phyloP scores from a whole-genome alignment of 495 filamentous ascomycete species.

The Pyronema omphalodes region DNA sequence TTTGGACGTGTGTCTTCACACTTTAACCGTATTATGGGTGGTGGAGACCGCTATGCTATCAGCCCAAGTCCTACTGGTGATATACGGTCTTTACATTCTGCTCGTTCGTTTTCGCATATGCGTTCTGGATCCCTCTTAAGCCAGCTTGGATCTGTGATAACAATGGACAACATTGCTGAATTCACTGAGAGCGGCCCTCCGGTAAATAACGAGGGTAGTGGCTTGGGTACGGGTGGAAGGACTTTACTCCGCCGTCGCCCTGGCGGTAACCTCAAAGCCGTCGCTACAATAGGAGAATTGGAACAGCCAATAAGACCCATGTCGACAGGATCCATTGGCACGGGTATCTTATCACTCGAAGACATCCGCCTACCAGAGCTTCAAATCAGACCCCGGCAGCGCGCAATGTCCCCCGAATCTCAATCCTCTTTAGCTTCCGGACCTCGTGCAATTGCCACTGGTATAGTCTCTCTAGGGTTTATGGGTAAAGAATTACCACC shows the following conservation, averaged over 20 bases:
- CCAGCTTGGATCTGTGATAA: constrained; percentile 8
- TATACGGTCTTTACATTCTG: constrained; percentile 24
- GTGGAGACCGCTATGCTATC: constrained; percentile 7
- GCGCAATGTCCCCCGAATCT: neutral
- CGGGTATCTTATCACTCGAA: constrained; percentile 14
- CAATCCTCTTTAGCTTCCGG: neutral
- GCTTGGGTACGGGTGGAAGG: constrained; percentile 9
- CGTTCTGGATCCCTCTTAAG: constrained; percentile 14
- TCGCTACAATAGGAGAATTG: constrained; percentile 51
- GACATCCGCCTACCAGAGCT: constrained; percentile 22
- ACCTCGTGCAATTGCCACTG: constrained; percentile 6
- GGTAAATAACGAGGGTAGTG: neutral
- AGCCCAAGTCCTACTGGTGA: constrained; percentile 8
- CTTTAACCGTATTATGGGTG: neutral
- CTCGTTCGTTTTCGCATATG: constrained; percentile 16
- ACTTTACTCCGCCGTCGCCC: constrained; percentile 61
- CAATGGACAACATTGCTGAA: constrained; percentile 19
- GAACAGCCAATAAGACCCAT: constrained; percentile 42
- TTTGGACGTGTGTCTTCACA: constrained; percentile 21
- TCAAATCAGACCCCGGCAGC: constrained; percentile 25
- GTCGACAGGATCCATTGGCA: constrained; percentile 51
- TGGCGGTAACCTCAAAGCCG: constrained; percentile 73
- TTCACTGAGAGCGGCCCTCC: constrained; percentile 9
- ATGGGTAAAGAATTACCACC: constrained; percentile 27
- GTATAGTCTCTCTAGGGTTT: constrained; percentile 35